Base-by-base conservation (phyloP, 768 basidiomycete species). In the Coprinopsis cinerea region DNA sequence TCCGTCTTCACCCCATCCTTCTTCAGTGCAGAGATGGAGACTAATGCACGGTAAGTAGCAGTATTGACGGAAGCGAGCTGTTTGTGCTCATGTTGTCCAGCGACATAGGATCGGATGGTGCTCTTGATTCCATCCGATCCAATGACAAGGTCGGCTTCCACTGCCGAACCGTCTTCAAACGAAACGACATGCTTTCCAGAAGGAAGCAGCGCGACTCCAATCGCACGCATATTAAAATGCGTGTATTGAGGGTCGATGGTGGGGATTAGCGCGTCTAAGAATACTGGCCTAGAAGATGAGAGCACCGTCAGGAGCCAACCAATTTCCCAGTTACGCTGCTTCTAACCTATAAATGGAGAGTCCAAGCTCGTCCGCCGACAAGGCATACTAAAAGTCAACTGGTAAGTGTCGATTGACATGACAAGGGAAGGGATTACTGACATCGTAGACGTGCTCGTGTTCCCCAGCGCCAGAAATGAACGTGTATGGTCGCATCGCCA, bases 121-220 rank as follows among this genome's bases (percentile, higher is more conserved):
- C 79, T 81, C 62, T 76, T 81, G 44, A 75, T 66, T 6, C 78
- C 78, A 51, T 80, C 78, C 3, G 75, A 73, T 54, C 75, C 77
- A 32, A 82, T 64, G 4, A 81, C 67, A 3, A 80, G 57, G 49
- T 78, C 75, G 2, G 75, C 63, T 52, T 72, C 68, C 49, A 73
- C 63, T 0, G 61, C 67, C 11, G 71, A 74, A 5, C 75, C 75
- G 53, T 82, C 79, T 5, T 69, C 56, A 52, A 82, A 83, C 22
- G 68, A 64, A 3, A 82, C 58, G 6, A 65, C 53, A 5, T 68
- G 59, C 2, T 57, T 60, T 3, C 61, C 64, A 7, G 64, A 61
- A 6, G 57, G 46, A 11, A 60, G 22, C 20, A 48, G 49, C 18
- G 63, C 57, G n/a, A 77, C 57, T 9, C 64, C 66, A 10, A 57